Conservation (phyloP, 1,284 basidiomycete genomes). For the Rhodotorula sp. region DNA sequence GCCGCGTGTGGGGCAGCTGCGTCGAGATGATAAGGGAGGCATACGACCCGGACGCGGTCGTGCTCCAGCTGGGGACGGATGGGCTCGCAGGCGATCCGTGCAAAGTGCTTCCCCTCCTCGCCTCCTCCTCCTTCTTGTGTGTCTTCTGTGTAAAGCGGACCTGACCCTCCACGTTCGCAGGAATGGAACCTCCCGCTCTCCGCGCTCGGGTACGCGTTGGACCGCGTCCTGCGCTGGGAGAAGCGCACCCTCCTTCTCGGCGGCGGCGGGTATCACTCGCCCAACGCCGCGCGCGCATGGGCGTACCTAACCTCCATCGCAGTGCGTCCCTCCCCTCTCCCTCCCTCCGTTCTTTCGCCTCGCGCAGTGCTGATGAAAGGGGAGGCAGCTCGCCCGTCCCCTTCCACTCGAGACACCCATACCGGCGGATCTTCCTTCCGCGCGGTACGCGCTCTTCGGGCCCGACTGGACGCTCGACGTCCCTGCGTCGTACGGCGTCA, state of each 20-base stretch:
- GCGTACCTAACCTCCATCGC: conserved; percentile 73
- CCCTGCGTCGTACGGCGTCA: conserved; percentile 63
- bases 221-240: conserved; percentile 53
- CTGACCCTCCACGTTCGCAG: conserved; percentile 10
- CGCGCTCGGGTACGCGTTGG: conserved; percentile 4
- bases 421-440: conserved; percentile 56
- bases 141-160: conserved; percentile 28
- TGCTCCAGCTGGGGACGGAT: conserved; percentile 84
- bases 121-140: neutral
- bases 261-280: conserved; percentile 72
- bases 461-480: conserved; percentile 80
- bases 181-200: conserved; percentile 64
- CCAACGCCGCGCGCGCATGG: conserved; percentile 83
- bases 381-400: conserved; percentile 58
- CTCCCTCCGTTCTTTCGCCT: neutral
- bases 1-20: conserved; percentile 61
- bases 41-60: conserved; percentile 74
- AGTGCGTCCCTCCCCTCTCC: conserved; percentile 54
- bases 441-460: conserved; percentile 60
- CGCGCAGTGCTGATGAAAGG: neutral
- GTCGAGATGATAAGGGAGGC: conserved; percentile 65
- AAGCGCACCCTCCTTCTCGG: conserved; percentile 28
- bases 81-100: conserved; percentile 80
- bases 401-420: conserved; percentile 65
- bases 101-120: conserved; percentile 50